These are phyloP conservation scores for Chlamydomonas sphaeroides DNA, from an alignment of 139 green algal genomes.

Conservation along the genomic window DNA sequence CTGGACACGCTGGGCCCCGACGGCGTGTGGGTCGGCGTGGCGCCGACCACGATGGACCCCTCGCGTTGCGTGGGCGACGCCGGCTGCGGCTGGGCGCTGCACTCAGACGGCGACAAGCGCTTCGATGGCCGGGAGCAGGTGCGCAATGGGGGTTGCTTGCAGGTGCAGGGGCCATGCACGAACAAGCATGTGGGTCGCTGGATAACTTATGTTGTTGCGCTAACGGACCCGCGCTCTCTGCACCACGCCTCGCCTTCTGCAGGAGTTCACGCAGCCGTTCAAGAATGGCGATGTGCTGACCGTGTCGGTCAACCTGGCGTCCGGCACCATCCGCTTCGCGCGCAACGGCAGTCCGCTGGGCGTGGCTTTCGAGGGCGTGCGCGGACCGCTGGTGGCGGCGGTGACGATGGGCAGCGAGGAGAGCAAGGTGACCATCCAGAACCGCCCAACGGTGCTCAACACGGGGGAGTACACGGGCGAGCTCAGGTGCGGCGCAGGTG, in stretches of 20 bases:
- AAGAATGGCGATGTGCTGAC: slow-evolving; percentile 74
- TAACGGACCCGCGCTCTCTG: too few relatives aligned
- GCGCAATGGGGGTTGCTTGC: not conserved
- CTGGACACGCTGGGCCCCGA: slow-evolving; percentile 69
- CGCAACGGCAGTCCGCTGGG: slow-evolving; percentile 65
- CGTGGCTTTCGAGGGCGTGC: slow-evolving; percentile 62
- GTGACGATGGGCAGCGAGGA: slow-evolving; percentile 70
- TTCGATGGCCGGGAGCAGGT: slow-evolving; percentile 53
- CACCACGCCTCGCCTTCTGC: too few relatives aligned
- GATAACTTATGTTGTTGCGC: too few relatives aligned
- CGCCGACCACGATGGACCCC: slow-evolving; percentile 56
- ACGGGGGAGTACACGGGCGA: slow-evolving; percentile 72
- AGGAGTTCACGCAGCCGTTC: slow-evolving; percentile 67
- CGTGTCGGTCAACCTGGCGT: slow-evolving; percentile 57
- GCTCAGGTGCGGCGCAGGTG: slow-evolving; percentile 55
- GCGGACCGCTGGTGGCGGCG: slow-evolving; percentile 62
- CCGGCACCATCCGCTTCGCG: slow-evolving; percentile 57
- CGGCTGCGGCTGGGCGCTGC: slow-evolving; percentile 66
- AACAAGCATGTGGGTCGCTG: too few relatives aligned
- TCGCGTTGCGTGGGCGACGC: slow-evolving; percentile 58
- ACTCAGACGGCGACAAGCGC: slow-evolving; percentile 70
- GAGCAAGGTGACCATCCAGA: slow-evolving; percentile 76
- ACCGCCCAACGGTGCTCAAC: slow-evolving; percentile 72
- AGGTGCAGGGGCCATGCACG: too few relatives aligned
- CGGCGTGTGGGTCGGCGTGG: slow-evolving; percentile 71